Conservation (phyloP, 768 basidiomycete species). For the Boletellus ananas region DNA sequence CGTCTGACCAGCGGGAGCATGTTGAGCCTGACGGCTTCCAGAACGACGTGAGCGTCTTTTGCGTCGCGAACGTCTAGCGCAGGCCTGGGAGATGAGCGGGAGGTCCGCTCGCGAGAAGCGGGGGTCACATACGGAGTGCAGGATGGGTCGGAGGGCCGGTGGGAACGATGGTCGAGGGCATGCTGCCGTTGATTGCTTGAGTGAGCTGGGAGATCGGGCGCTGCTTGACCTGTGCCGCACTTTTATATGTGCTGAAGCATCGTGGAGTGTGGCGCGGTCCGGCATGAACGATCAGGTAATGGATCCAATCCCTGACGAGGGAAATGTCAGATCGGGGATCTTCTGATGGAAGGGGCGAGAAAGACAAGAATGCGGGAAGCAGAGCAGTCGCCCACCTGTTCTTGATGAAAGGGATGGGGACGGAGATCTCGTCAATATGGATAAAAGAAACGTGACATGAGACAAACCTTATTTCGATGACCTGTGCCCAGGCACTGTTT, state of each 20-base stretch:
- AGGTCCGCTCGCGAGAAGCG: background rate
- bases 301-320: slow-evolving; percentile 12
- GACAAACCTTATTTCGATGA: slow-evolving; percentile 29
- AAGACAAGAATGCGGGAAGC: slow-evolving; percentile 14
- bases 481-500: slow-evolving; percentile 22
- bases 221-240: background rate
- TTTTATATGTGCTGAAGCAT: slow-evolving; percentile 25
- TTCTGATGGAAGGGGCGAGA: slow-evolving; percentile 17
- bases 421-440: slow-evolving; percentile 24
- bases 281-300: slow-evolving; percentile 18
- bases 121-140: slow-evolving; percentile 25
- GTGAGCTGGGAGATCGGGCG: slow-evolving; percentile 4
- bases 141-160: slow-evolving; percentile 29
- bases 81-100: background rate
- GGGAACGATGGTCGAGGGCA: slow-evolving; percentile 17
- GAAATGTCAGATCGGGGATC: slow-evolving; percentile 20
- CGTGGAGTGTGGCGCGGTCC: slow-evolving; percentile 14
- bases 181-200: slow-evolving; percentile 1
- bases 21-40: slow-evolving; percentile 72
- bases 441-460: slow-evolving; percentile 30
- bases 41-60: slow-evolving; percentile 70
- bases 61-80: slow-evolving; percentile 69
- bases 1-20: slow-evolving; percentile 69
- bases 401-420: slow-evolving; percentile 19
- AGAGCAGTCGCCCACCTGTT: slow-evolving; percentile 8